phyloP scores from a whole-genome alignment of 2,329 filamentous ascomycete genomes.

The Xylaria sp. region DNA sequence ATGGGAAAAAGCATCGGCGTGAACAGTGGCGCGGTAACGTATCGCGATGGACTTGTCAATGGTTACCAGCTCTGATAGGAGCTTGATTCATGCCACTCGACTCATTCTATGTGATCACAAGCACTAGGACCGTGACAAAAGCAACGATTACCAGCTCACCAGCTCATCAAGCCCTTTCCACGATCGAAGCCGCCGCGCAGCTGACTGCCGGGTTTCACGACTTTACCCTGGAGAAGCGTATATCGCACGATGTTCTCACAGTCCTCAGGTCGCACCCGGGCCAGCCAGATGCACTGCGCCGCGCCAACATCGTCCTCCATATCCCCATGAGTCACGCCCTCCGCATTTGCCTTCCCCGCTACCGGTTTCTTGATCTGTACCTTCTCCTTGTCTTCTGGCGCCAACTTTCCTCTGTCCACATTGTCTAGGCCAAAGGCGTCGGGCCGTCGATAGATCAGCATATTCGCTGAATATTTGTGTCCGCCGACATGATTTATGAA shows the following conservation, averaged over 20 bases:
- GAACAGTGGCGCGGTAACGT: no score
- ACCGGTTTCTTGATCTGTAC: slow-evolving; percentile 31
- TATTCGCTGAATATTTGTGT: slow-evolving; percentile 93
- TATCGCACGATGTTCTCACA: slow-evolving; percentile 88
- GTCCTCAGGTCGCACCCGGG: slow-evolving; percentile 76
- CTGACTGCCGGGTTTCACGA: slow-evolving; percentile 83
- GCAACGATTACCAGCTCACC: slow-evolving; percentile 47
- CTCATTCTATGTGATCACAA: not conserved
- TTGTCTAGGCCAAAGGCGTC: slow-evolving; percentile 51
- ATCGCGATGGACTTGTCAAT: not conserved
- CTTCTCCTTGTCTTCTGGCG: slow-evolving; percentile 37
- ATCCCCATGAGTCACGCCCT: slow-evolving; percentile 30
- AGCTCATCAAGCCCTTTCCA: slow-evolving; percentile 73
- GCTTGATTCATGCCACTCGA: not conserved
- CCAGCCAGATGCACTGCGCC: slow-evolving; percentile 89
- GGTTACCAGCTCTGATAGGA: not conserved
- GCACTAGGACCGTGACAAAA: slow-evolving; percentile 1
- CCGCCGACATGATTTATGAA: slow-evolving; percentile 96
- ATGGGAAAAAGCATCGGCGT: no score
- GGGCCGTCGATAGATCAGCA: slow-evolving; percentile 77
- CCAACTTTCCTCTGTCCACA: slow-evolving; percentile 36
- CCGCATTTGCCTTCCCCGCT: slow-evolving; percentile 25
- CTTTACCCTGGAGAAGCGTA: slow-evolving; percentile 87
- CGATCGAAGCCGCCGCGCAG: slow-evolving; percentile 88
- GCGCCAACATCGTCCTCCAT: slow-evolving; percentile 49